Base-by-base conservation (phyloP, 1,139 yeast genomes). In the Tardiomyces depauwii region DNA sequence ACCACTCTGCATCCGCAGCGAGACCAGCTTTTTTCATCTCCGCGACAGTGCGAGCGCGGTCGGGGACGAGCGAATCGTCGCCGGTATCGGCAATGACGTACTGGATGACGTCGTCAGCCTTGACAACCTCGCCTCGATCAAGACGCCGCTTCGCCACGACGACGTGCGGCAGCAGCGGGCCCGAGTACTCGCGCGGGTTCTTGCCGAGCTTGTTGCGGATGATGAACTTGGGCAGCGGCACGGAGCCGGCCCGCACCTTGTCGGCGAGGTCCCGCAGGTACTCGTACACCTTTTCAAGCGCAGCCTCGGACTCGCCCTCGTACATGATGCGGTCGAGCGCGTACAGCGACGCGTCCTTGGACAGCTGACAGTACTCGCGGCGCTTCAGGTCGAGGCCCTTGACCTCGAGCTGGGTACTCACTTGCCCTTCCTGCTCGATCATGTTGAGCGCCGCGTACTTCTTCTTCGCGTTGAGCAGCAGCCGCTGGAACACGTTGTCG, bases 341-440 rank as follows among this genome's bases (percentile, higher is more conserved):
- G 62, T 73, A 82, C 32, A 80, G 77, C 0, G 96, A 87, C 2
- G 84, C 79, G 49, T 89, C 95, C 61, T 89, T 93, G 0, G 97
- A 86, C 45, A 91, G 68, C 47, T 87, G 94, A 68, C 97, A 88
- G 63, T 78, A 91, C 64, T 91, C 99, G 71, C 99, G 86, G 65
- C 98, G 87, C 62, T 79, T 81, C 95, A 93, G 82, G 69, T 93
- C 99, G 49, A 93, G 74, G 60, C 99, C 99, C 63, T 91, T 93
- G 33, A 91, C 95, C 63, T 91, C 97, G 53, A 91, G 71, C 28
- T 71, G 64, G 3, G 79, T 65, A 55, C 77, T 85, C 10, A 66
- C 50, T 33, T 62, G 61, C 14, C 77, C 78, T 39, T 78, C 75
- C 41, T 69, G 66, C 44, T 71, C 69, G 16, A 72, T 62, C 42